These are phyloP conservation scores for Rugiboletus extremiorientalis DNA, from an alignment of 1,284 basidiomycete genomes.

Conservation along the genomic window DNA sequence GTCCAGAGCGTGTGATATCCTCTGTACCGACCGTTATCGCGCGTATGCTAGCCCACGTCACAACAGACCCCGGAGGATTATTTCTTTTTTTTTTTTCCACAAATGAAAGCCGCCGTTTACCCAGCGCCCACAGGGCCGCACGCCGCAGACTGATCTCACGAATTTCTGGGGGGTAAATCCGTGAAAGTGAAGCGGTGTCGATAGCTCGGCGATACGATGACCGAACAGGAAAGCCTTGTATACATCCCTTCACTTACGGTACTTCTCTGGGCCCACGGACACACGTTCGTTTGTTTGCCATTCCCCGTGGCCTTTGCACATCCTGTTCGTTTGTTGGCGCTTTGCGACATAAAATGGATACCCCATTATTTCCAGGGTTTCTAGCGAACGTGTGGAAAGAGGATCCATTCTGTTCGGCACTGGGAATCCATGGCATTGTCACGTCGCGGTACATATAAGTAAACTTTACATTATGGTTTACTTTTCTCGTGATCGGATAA, in stretches of 20 bases:
- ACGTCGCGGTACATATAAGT: constrained; percentile 21
- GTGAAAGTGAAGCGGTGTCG: constrained; percentile 11
- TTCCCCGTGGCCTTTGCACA: constrained; percentile 3
- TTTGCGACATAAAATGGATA: background rate
- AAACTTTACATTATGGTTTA: constrained; percentile 28
- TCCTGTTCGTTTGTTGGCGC: background rate
- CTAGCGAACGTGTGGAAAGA: constrained; percentile 6
- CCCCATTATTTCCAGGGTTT: constrained; percentile 1
- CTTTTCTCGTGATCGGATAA: constrained; percentile 14
- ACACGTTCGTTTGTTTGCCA: constrained; percentile 3
- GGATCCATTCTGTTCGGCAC: constrained; percentile 6
- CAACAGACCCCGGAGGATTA: background rate
- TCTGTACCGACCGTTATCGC: background rate
- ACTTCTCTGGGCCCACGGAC: constrained; percentile 2
- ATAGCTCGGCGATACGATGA: constrained; percentile 24
- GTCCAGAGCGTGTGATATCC: background rate
- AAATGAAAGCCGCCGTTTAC: background rate
- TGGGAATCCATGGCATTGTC: constrained; percentile 3
- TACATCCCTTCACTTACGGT: background rate
- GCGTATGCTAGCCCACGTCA: background rate
- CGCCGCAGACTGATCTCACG: constrained; percentile 18
- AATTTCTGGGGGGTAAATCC: constrained; percentile 18
- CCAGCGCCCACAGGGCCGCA: constrained; percentile 3
- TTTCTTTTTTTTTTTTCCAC: too few relatives aligned
- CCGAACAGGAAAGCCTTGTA: constrained; percentile 6